phyloP scores from a whole-genome alignment of 805 yeast genomes.

The Metschnikowia hibisci region DNA sequence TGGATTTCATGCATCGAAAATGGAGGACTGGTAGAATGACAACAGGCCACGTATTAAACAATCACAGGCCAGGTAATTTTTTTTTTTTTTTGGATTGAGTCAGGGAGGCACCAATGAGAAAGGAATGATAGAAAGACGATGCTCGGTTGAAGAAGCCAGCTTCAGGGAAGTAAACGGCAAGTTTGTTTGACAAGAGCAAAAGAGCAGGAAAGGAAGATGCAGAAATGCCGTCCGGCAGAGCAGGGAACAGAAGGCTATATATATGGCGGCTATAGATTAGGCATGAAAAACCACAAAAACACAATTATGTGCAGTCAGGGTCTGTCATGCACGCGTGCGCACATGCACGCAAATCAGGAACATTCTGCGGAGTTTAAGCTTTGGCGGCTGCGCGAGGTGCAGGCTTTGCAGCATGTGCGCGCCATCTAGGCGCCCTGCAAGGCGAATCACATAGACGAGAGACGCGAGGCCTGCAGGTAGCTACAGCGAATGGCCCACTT shows the following conservation, averaged over 20 bases:
- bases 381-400: not conserved
- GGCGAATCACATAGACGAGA: constrained; percentile 5
- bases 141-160: not conserved
- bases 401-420: not conserved
- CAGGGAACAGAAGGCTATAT: not conserved
- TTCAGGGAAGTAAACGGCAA: not conserved
- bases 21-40: not conserved
- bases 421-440: constrained; percentile 4
- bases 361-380: constrained; percentile 1
- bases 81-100: not conserved
- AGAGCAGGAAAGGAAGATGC: not conserved
- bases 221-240: not conserved
- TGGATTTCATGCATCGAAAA: constrained; percentile 4
- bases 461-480: not conserved
- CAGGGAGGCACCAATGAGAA: not conserved
- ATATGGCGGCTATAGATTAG: constrained; percentile 2
- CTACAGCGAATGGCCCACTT: not conserved
- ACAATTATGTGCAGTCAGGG: constrained; percentile 2
- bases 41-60: not conserved
- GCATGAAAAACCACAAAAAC: constrained; percentile 1
- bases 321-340: constrained; percentile 4
- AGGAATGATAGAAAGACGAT: not conserved
- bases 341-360: constrained; percentile 3
- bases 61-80: not conserved
- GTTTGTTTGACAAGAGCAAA: not conserved